Evolutionary conservation across 106 monocot species (phyloP).

Genomic region (Gastrodia elata): DNA sequence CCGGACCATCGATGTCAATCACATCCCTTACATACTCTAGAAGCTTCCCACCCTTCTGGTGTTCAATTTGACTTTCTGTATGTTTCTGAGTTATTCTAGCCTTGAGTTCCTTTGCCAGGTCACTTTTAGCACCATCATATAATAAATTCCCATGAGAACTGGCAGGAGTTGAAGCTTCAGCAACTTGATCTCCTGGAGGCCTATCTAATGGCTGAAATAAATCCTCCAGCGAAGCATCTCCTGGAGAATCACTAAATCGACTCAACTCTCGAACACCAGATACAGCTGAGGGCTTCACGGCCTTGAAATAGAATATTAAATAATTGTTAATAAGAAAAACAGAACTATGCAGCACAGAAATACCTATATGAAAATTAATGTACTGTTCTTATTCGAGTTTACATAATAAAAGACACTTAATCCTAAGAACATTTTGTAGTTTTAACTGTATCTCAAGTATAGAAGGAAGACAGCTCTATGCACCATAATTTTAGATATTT

Average conservation of each 20-base stretch:
- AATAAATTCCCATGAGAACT: slow-evolving; percentile 24
- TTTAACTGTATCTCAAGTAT: background rate
- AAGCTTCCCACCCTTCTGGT: slow-evolving; percentile 48
- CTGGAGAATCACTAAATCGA: slow-evolving; percentile 85
- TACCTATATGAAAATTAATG: background rate
- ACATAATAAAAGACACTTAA: background rate
- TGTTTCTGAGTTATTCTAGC: slow-evolving; percentile 67
- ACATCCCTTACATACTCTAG: slow-evolving; percentile 37
- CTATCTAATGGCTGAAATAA: slow-evolving; percentile 63
- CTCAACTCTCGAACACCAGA: slow-evolving; percentile 42
- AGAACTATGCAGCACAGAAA: background rate
- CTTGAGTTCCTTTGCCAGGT: slow-evolving; percentile 65
- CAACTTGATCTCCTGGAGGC: slow-evolving; percentile 33
- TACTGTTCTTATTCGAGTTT: background rate
- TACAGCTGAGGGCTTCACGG: slow-evolving; percentile 27
- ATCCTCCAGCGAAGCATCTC: slow-evolving; percentile 84
- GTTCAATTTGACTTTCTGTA: slow-evolving; percentile 45
- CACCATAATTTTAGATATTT: background rate
- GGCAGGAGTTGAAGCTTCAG: slow-evolving; percentile 60
- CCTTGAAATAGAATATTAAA: slow-evolving; percentile 17
- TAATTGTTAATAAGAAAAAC: background rate
- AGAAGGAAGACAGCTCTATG: background rate
- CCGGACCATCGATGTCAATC: slow-evolving; percentile 67
- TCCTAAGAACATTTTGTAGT: too few species aligned
- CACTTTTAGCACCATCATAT: slow-evolving; percentile 43